Percentiles rank a stretch among this genome's conserved stretches.
Conservation (phyloP, 169 alveolate species). For the Eimeria maxima region DNA sequence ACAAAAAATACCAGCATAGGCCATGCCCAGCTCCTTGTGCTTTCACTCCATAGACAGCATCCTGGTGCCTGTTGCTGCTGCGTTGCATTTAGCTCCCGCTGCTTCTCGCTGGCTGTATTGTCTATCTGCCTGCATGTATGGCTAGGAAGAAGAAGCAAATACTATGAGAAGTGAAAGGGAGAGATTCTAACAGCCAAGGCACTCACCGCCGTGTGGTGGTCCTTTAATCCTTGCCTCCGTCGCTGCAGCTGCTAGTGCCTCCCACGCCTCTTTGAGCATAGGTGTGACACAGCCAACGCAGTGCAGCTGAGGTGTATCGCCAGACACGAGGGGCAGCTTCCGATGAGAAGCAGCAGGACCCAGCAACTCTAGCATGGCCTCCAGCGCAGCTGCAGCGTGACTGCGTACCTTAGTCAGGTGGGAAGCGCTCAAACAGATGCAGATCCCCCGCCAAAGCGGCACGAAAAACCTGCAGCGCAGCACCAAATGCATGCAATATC, state of each 20-base stretch:
- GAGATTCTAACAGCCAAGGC: neutral
- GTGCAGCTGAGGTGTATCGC: neutral
- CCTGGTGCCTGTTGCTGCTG: neutral
- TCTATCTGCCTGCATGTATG: neutral
- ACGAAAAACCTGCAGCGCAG: slow-evolving; percentile 31
- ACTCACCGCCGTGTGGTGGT: neutral
- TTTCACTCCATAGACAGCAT: neutral
- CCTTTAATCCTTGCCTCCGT: neutral
- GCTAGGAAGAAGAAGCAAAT: neutral
- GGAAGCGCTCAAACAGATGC: slow-evolving; percentile 36
- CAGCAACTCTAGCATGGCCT: slow-evolving; percentile 18
- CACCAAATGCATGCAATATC: slow-evolving; percentile 14
- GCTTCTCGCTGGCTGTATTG: neutral
- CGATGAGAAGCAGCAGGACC: neutral
- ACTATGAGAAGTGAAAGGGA: neutral
- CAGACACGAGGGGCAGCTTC: neutral
- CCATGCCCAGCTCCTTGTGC: neutral
- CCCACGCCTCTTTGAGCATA: slow-evolving; percentile 43
- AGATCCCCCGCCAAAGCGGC: slow-evolving; percentile 50
- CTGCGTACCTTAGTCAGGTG: slow-evolving; percentile 62
- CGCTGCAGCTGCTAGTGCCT: slow-evolving; percentile 51
- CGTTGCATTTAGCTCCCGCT: neutral
- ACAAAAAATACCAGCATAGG: neutral
- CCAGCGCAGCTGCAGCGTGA: slow-evolving; percentile 64
- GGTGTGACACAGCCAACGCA: slow-evolving; percentile 23